Conservation (phyloP, 106 monocot species). For the Platanthera guangdongensis region DNA sequence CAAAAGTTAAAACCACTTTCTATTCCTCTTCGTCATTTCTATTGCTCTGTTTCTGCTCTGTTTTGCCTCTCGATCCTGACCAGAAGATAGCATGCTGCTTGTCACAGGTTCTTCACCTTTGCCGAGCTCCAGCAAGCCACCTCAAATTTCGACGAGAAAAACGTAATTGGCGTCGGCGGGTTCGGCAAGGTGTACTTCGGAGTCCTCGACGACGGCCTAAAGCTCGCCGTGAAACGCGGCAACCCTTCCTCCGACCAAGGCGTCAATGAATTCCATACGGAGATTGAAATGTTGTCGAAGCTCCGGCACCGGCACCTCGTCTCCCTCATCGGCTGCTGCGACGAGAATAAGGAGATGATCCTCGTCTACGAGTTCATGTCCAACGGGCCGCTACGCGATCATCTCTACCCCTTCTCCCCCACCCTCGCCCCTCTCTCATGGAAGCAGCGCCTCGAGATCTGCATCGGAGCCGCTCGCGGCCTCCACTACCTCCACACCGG, state of each 20-base stretch:
- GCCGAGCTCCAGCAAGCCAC: slow-evolving; percentile 48
- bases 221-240: slow-evolving; percentile 56
- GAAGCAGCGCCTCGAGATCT: slow-evolving; percentile 49
- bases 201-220: slow-evolving; percentile 35
- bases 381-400: slow-evolving; percentile 45
- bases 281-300: slow-evolving; percentile 66
- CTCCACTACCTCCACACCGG: slow-evolving; percentile 69
- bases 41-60: too few species aligned
- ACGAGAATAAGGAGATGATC: slow-evolving; percentile 64
- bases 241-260: slow-evolving; percentile 59
- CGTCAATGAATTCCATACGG: slow-evolving; percentile 65
- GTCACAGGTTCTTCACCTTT: slow-evolving; percentile 15
- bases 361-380: slow-evolving; percentile 69
- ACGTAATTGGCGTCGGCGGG: slow-evolving; percentile 51
- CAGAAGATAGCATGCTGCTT: too few species aligned
- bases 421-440: slow-evolving; percentile 25
- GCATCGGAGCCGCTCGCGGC: slow-evolving; percentile 57
- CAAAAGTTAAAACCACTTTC: too few species aligned
- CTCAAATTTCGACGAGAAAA: slow-evolving; percentile 45
- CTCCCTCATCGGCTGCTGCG: slow-evolving; percentile 65
- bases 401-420: slow-evolving; percentile 26
- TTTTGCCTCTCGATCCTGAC: too few species aligned
- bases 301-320: slow-evolving; percentile 66
- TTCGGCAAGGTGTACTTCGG: slow-evolving; percentile 59
- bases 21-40: too few species aligned